Percentiles rank a stretch among this genome's conserved stretches.
These are phyloP conservation scores for Micractinium conductrix DNA, from an alignment of 139 green algal species.

Conservation along the genomic window DNA sequence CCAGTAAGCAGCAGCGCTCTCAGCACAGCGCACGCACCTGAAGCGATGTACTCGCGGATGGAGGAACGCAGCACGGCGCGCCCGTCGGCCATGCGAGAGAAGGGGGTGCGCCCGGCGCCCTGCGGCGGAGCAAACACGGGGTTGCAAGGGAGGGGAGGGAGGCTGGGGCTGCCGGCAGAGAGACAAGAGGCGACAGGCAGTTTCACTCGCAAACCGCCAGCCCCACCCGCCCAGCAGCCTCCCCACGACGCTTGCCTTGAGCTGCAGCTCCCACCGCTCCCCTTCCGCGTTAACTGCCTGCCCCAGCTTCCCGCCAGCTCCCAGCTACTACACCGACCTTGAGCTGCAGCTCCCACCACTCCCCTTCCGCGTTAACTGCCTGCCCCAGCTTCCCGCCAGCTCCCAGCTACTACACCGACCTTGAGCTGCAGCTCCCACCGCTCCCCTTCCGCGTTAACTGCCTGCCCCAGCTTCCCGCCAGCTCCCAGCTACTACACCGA, in stretches of 20 bases:
- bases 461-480: conserved; percentile 85
- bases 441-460: conserved; percentile 43
- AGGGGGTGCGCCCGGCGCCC: conserved; percentile 94
- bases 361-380: conserved; percentile 42
- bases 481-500: too few species aligned
- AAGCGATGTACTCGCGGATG: conserved; percentile 88
- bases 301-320: too few species aligned
- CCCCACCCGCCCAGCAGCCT: too few species aligned
- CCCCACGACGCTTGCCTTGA: too few species aligned
- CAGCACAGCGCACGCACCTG: too few species aligned
- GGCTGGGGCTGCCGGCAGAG: too few species aligned
- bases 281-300: conserved; percentile 57
- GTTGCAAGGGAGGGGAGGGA: background rate
- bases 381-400: too few species aligned
- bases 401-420: too few species aligned
- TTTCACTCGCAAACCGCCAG: conserved; percentile 68
- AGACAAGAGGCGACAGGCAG: too few species aligned
- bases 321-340: too few species aligned
- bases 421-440: conserved; percentile 97
- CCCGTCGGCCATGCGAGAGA: conserved; percentile 88
- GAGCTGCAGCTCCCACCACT: conserved; percentile 94
- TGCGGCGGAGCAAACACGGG: conserved; percentile 19
- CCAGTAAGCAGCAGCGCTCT: too few species aligned
- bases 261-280: conserved; percentile 90
- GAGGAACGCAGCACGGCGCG: conserved; percentile 89